phyloP scores from a whole-genome alignment of 1,284 basidiomycete species.

The Dichomitus squalens region DNA sequence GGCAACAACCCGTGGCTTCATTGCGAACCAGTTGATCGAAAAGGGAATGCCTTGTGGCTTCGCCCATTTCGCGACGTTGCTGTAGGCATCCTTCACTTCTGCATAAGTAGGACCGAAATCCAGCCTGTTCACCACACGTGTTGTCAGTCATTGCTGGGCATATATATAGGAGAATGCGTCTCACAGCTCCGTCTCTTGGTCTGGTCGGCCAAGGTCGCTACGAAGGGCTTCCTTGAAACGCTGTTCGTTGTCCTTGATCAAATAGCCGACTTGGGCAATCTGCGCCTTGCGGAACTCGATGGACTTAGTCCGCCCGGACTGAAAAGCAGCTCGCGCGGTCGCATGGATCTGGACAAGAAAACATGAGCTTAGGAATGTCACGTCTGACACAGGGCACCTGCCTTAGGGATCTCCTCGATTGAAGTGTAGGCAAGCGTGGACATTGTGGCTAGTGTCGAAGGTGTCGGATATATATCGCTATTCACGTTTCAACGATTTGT shows the following conservation, averaged over 20 bases:
- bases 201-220: constrained; percentile 59
- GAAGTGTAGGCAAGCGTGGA: constrained; percentile 3
- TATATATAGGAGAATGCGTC: constrained; percentile 26
- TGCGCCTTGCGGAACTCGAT: constrained; percentile 68
- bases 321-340: constrained; percentile 54
- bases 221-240: constrained; percentile 56
- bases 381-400: neutral
- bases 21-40: constrained; percentile 50
- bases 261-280: constrained; percentile 64
- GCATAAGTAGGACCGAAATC: constrained; percentile 55
- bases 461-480: neutral
- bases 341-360: constrained; percentile 50
- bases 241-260: constrained; percentile 64
- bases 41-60: constrained; percentile 53
- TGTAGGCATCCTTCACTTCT: constrained; percentile 68
- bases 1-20: constrained; percentile 68
- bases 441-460: neutral
- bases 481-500: no score
- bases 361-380: neutral
- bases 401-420: constrained; percentile 10
- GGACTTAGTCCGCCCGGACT: constrained; percentile 56
- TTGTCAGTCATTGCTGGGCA: neutral
- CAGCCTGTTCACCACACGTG: constrained; percentile 40
- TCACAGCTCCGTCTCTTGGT: constrained; percentile 57
- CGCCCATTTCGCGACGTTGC: constrained; percentile 73